A percentile compares a stretch with the other conserved stretches of the same genome.
Conservation (phyloP, 1,284 basidiomycete genomes). For the Puccinia triticina region DNA sequence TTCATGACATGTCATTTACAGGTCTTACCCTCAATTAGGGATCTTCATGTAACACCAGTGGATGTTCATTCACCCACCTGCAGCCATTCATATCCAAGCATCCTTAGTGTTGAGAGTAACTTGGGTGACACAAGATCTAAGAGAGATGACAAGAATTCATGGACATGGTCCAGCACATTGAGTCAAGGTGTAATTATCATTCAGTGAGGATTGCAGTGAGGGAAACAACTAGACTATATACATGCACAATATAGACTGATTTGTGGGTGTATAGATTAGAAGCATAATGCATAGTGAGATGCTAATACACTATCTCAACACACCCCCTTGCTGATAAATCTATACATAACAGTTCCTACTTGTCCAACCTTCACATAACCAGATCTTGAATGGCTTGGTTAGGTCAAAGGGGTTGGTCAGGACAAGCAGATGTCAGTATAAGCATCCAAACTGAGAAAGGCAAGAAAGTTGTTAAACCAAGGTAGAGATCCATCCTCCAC, state of each 20-base stretch:
- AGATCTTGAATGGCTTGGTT: not conserved
- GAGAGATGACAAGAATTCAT: not conserved
- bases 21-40: too few species aligned
- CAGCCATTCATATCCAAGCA: too few species aligned
- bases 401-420: not conserved
- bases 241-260: too few species aligned
- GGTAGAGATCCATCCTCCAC: not conserved
- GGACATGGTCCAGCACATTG: not conserved
- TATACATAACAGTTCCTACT: not conserved
- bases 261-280: too few species aligned
- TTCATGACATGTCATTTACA: too few species aligned
- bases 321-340: not conserved
- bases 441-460: not conserved
- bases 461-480: not conserved
- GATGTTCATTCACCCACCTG: too few species aligned
- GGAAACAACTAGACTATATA: too few species aligned
- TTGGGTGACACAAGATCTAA: not conserved
- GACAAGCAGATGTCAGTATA: not conserved
- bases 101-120: not conserved
- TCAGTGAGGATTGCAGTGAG: too few species aligned
- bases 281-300: not conserved
- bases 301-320: not conserved
- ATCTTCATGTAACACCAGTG: too few species aligned
- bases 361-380: not conserved
- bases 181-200: not conserved